phyloP scores from a whole-genome alignment of 768 basidiomycete species.

The Podaxis carcinomalis region DNA sequence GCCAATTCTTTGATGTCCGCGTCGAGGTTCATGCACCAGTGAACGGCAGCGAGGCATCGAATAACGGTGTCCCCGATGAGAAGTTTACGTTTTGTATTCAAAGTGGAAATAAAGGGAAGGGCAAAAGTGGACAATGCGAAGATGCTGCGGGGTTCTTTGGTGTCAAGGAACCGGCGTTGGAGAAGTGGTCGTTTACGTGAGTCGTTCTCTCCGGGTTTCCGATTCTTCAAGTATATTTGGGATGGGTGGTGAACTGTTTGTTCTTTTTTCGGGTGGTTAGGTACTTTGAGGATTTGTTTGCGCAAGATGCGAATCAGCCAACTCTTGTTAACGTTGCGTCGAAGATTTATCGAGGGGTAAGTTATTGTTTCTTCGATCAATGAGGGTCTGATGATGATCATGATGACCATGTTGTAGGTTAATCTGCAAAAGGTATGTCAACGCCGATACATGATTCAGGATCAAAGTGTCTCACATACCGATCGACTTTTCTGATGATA shows the following conservation, averaged over 20 bases:
- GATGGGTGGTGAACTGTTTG: not conserved
- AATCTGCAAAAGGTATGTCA: constrained; percentile 22
- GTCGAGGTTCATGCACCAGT: constrained; percentile 40
- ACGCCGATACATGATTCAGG: too few species aligned
- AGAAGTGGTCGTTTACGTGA: constrained; percentile 39
- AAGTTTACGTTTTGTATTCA: constrained; percentile 37
- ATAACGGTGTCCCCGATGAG: constrained; percentile 31
- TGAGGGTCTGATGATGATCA: not conserved
- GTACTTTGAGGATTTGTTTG: constrained; percentile 40
- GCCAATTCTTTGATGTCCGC: constrained; percentile 40
- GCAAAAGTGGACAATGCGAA: constrained; percentile 21
- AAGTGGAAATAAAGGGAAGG: constrained; percentile 16
- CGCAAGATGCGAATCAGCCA: constrained; percentile 28
- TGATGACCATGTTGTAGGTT: constrained; percentile 17
- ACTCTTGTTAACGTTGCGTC: constrained; percentile 37
- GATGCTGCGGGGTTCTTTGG: constrained; percentile 33
- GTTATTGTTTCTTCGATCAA: constrained; percentile 11
- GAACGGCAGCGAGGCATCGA: constrained; percentile 32
- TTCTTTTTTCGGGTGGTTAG: constrained; percentile 14
- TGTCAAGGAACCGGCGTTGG: constrained; percentile 26
- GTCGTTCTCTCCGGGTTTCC: constrained; percentile 9
- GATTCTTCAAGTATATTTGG: not conserved
- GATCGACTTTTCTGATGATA: constrained; percentile 7
- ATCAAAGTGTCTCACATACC: too few species aligned
- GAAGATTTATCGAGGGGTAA: constrained; percentile 37